These are phyloP conservation scores for Zymoseptoria tritici DNA, from an alignment of 2,329 filamentous ascomycete species.

Conservation along the genomic window DNA sequence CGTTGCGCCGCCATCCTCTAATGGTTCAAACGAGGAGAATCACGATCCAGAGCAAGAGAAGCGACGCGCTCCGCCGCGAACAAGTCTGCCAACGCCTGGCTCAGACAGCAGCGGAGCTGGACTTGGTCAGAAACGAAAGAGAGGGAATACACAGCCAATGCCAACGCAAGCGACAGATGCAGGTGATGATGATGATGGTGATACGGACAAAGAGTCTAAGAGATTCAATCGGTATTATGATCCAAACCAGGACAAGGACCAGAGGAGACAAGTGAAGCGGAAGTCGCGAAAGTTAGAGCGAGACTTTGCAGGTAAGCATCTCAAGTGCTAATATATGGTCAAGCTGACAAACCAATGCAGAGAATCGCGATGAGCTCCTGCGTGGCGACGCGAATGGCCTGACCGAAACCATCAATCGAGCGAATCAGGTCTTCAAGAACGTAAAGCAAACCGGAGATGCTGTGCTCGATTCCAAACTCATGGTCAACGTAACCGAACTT, in stretches of 20 bases:
- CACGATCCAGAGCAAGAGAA: conserved; percentile 18
- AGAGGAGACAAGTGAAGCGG: conserved; percentile 64
- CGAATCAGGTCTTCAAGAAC: conserved; percentile 55
- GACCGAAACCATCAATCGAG: conserved; percentile 20
- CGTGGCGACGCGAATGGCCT: conserved; percentile 50
- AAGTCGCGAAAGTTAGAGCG: conserved; percentile 60
- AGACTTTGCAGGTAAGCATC: conserved; percentile 48
- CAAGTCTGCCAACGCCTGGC: conserved; percentile 31
- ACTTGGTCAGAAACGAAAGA: conserved; percentile 19
- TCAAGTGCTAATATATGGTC: conserved; percentile 9
- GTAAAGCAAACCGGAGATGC: conserved; percentile 82
- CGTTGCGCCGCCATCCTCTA: conserved; percentile 7
- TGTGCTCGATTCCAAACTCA: conserved; percentile 77
- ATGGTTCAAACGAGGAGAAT: conserved; percentile 41
- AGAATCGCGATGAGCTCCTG: conserved; percentile 66
- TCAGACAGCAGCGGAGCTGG: conserved; percentile 19
- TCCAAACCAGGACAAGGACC: conserved; percentile 69
- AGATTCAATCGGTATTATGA: conserved; percentile 54
- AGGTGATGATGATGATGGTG: conserved; percentile 21
- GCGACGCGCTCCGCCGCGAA: conserved; percentile 12
- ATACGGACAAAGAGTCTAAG: conserved; percentile 22
- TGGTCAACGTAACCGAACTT: conserved; percentile 73
- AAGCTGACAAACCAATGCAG: conserved; percentile 36
- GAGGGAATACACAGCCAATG: not conserved
- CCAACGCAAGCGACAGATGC: conserved; percentile 12